Evolutionary conservation across 371 early-diverging fungal genomes (phyloP), one percentile per base, ranked within the genome.

Genomic region (Modicella reniformis): DNA sequence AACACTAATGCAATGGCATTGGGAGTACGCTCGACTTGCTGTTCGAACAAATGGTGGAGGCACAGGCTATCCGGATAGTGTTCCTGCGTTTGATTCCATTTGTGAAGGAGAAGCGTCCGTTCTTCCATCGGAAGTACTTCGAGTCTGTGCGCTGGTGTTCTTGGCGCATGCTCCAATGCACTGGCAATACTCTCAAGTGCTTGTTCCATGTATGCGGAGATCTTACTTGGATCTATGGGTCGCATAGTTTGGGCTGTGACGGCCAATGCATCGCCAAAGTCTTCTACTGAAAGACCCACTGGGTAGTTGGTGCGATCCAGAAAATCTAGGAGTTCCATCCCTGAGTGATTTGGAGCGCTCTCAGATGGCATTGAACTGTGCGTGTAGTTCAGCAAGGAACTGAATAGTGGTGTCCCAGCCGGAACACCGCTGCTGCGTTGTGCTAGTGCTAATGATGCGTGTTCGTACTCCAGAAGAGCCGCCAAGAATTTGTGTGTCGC

Each of bases 361-460:
- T 9, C 29, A 15, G 33, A 29, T 54, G 29, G 32, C 9, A 15
- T 29, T 17, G 29, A 17, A 19, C 44, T 62, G 41, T 59, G 67
- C 41, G 74, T 62, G 58, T 80, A 64, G 56, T 74, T 64, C 37
- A 70, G 37, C 15, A 70, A 7, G 1, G 65, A 32, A 40, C 49
- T 62, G 52, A 71, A 59, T 17, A 73, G 65, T 10, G 70, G 65
- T 17, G 67, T 61, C 9, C 69, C 81, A 13, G 53, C 61, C 41
- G 50, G 55, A 40, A 62, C 29, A 34, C 67, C 21, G 66, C 63
- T 48, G 53, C 62, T 41, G 7, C 62, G 70, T 48, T 64, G 82
- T 65, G 57, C 76, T 60, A 50, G 72, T 12, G 58, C 60, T 34
- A 51, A 60, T 40, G 63, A 62, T 2, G 52, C 62, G 56, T 65